Base-by-base conservation (phyloP, 352 stramenopile species). In the Globisporangium polare region DNA sequence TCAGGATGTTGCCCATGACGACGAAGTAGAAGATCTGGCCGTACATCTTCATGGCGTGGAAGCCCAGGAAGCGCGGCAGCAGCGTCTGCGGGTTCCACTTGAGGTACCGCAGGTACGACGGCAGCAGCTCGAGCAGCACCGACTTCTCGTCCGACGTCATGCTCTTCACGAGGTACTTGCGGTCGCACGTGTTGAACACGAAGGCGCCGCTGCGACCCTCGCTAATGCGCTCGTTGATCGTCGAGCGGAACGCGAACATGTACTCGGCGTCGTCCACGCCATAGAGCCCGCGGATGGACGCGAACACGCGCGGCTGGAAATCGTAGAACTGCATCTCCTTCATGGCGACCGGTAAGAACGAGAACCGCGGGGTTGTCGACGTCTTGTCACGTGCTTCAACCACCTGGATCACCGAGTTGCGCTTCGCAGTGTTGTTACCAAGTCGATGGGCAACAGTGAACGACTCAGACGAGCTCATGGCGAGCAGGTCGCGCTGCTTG, bases 41-140 rank as follows among this genome's bases (percentile, higher is more conserved):
- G 66, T 97, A 97, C 83, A 97, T 94, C 50, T 92, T 92, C 75
- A 97, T 94, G 1, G 83, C 80, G 55, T 97, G 90, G 35, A 94
- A 83, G 5, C 91, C 91, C 10, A 94, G 86, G 63, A 97, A 97
- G 8, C 90, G 87, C 20, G 88, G 86, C n/a, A 97, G 62, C 8
- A 97, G 73, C 52, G 85, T 95, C 20, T 71, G 59, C 8, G 90
- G 91, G 60, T 97, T 95, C 78, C 84, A 92, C 62, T 94, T 89
- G 43, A 97, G 67, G 65, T 97, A 96, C 17, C 82, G 75, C 43
- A 89, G 41, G 51, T 97, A 97, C 15, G 75, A 83, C 5, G 89
- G 86, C 50, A 97, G 63, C 18, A 97, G 72, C n/a, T 69, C 56
- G 0, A 92, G 68, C 49, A 97, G 62, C 18, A 91, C 82, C n/a